Percentiles rank a stretch among this genome's conserved stretches.
Evolutionary conservation across 768 basidiomycete genomes (phyloP).

Genomic region (Amanita muscaria): DNA sequence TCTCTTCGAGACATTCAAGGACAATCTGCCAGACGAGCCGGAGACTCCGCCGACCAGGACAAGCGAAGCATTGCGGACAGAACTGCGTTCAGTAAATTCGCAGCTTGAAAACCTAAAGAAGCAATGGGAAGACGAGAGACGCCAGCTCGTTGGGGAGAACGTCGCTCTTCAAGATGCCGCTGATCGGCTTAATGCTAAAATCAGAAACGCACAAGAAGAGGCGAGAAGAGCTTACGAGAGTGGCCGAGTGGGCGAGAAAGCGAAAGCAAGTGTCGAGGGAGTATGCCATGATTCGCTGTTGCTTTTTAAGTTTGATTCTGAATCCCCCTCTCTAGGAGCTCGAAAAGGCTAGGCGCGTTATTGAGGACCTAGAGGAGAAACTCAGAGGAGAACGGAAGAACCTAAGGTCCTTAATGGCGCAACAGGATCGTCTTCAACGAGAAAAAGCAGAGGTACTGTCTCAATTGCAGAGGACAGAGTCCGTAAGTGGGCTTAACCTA

Average conservation of each 20-base stretch:
- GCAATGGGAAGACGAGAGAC: constrained; percentile 64
- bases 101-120: constrained; percentile 58
- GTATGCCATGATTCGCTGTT: constrained; percentile 29
- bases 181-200: constrained; percentile 53
- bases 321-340: constrained; percentile 45
- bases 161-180: constrained; percentile 65
- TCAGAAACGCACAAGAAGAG: constrained; percentile 51
- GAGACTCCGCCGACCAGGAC: constrained; percentile 63
- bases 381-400: constrained; percentile 64
- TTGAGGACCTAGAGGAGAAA: constrained; percentile 63
- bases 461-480: constrained; percentile 64
- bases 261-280: constrained; percentile 43
- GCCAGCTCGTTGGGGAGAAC: constrained; percentile 58
- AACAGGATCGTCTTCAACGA: constrained; percentile 53
- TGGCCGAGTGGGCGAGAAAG: constrained; percentile 39
- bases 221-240: constrained; percentile 43
- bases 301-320: background rate
- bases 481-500: constrained; percentile 32
- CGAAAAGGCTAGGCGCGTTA: constrained; percentile 53
- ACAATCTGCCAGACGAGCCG: constrained; percentile 44
- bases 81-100: constrained; percentile 52
- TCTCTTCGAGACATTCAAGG: constrained; percentile 41
- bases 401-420: constrained; percentile 50
- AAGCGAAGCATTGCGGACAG: constrained; percentile 51
- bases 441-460: constrained; percentile 57